phyloP scores from a whole-genome alignment of 345 rosid species.

The Moricandia moricandioides region DNA sequence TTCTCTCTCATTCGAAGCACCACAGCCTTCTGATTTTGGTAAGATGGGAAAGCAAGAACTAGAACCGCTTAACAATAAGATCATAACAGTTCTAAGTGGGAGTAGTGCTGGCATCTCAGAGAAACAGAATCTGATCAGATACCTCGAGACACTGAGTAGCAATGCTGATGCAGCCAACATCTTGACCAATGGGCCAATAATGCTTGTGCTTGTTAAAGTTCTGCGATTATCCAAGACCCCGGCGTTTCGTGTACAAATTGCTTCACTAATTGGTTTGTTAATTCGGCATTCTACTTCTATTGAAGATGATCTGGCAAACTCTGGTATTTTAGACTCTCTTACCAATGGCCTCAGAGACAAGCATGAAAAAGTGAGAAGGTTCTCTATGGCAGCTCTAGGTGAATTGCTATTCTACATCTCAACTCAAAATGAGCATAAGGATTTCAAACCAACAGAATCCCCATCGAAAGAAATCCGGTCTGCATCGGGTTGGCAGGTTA shows the following conservation, averaged over 20 bases:
- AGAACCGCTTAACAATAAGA: conserved; percentile 57
- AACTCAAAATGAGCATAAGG: conserved; percentile 84
- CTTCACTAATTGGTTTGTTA: conserved; percentile 85
- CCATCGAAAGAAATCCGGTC: conserved; percentile 75
- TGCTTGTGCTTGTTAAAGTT: conserved; percentile 92
- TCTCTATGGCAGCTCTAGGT: conserved; percentile 97
- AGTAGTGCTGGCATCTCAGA: conserved; percentile 60
- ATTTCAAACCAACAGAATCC: conserved; percentile 64
- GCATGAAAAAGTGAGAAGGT: conserved; percentile 93
- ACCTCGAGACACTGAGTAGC: conserved; percentile 83
- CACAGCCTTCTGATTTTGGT: conserved; percentile 67
- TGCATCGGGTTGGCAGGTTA: conserved; percentile 88
- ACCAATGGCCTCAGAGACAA: conserved; percentile 86
- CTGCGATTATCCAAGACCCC: conserved; percentile 79
- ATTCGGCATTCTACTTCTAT: conserved; percentile 90
- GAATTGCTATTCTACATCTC: conserved; percentile 93
- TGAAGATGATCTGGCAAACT: conserved; percentile 80
- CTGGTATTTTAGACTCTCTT: conserved; percentile 86
- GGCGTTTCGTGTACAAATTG: conserved; percentile 86
- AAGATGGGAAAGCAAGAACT: conserved; percentile 78
- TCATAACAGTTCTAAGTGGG: conserved; percentile 60
- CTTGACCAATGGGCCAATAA: conserved; percentile 88
- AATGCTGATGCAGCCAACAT: conserved; percentile 89
- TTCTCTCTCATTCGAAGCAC: conserved; percentile 74
- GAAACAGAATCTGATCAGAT: conserved; percentile 86